phyloP scores from a whole-genome alignment of 2,329 filamentous ascomycete species.

The Penicillium sp. region DNA sequence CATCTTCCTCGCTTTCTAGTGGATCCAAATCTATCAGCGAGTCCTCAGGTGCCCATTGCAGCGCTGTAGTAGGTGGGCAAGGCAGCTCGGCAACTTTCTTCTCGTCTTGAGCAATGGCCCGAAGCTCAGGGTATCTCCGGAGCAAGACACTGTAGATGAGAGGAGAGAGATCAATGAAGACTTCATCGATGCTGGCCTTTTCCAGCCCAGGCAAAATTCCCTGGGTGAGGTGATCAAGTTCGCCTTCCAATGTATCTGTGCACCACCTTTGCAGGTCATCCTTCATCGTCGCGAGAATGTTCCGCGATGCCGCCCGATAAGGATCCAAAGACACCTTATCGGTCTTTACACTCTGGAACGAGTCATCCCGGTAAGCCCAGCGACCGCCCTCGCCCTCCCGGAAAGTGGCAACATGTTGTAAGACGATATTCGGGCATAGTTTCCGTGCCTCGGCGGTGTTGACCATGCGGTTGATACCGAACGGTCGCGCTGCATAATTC shows the following conservation, averaged over 20 bases:
- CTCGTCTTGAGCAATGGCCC: slow-evolving; percentile 54
- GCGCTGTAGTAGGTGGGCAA: slow-evolving; percentile 67
- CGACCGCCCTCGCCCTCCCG: slow-evolving; percentile 79
- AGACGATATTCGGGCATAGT: slow-evolving; percentile 77
- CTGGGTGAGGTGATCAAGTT: slow-evolving; percentile 23
- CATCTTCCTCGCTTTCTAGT: slow-evolving; percentile 69
- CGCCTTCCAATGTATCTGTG: slow-evolving; percentile 20
- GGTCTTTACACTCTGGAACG: slow-evolving; percentile 73
- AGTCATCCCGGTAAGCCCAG: slow-evolving; percentile 88
- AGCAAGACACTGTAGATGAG: slow-evolving; percentile 76
- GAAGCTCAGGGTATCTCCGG: slow-evolving; percentile 73
- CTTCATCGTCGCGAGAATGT: slow-evolving; percentile 77
- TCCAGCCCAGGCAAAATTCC: slow-evolving; percentile 63
- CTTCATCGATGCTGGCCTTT: slow-evolving; percentile 94
- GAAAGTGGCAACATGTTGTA: slow-evolving; percentile 95
- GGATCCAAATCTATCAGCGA: slow-evolving; percentile 77
- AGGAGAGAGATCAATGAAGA: slow-evolving; percentile 87
- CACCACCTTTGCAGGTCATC: slow-evolving; percentile 60
- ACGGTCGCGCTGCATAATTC: slow-evolving; percentile 87
- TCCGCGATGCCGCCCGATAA: slow-evolving; percentile 80
- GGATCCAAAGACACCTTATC: slow-evolving; percentile 95
- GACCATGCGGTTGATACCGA: slow-evolving; percentile 77
- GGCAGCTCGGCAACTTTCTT: slow-evolving; percentile 64
- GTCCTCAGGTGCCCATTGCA: slow-evolving; percentile 78
- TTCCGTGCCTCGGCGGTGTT: slow-evolving; percentile 79